Conservation (phyloP, 257 asterid genomes). For the Plantago elongata region DNA sequence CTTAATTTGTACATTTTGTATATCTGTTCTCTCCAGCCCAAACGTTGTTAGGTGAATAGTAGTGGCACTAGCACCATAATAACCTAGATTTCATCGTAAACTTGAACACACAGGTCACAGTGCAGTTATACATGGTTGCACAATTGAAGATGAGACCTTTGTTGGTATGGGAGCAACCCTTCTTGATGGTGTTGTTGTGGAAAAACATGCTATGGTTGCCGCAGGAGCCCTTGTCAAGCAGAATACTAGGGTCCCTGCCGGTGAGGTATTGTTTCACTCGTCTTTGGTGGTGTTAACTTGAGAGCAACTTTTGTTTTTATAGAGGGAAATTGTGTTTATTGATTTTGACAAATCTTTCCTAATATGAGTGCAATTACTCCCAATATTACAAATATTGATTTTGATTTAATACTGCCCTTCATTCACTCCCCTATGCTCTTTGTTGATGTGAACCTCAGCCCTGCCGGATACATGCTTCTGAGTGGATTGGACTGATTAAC, state of each 20-base stretch:
- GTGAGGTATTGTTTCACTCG: constrained; percentile 32
- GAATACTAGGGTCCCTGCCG: constrained; percentile 50
- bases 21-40: neutral
- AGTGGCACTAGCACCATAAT: neutral
- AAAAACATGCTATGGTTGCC: constrained; percentile 87
- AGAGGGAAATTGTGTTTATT: no score
- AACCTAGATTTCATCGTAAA: constrained; percentile 12
- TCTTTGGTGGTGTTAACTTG: neutral
- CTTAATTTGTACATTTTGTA: constrained; percentile 1
- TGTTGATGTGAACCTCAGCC: neutral
- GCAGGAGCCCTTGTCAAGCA: constrained; percentile 90
- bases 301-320: no score
- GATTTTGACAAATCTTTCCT: no score
- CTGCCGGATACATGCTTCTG: no score
- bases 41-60: no score
- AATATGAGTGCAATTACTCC: no score
- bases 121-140: constrained; percentile 84
- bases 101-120: constrained; percentile 59
- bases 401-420: no score
- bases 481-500: no score
- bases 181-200: constrained; percentile 86
- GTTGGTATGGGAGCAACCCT: constrained; percentile 88
- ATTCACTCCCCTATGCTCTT: neutral
- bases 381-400: no score
- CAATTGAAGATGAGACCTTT: constrained; percentile 79